phyloP scores from a whole-genome alignment of 805 yeast genomes.

The Hemisphaericaspora nanyangensis region DNA sequence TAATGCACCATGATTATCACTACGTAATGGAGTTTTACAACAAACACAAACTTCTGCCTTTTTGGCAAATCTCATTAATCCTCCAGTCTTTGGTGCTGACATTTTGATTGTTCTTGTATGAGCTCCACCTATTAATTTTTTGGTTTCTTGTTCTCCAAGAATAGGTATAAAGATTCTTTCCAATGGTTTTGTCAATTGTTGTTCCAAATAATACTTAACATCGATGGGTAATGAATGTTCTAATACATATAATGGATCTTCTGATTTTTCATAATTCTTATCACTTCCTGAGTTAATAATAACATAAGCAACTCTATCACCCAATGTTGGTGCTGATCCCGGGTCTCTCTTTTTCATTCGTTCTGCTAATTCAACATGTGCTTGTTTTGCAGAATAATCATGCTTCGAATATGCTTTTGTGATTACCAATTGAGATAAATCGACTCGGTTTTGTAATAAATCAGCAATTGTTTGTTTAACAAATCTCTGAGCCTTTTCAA shows the following conservation, averaged over 20 bases:
- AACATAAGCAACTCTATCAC: slow-evolving; percentile 98
- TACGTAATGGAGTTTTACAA: slow-evolving; percentile 76
- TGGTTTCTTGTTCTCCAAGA: slow-evolving; percentile 79
- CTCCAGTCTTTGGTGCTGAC: slow-evolving; percentile 77
- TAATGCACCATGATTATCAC: slow-evolving; percentile 60
- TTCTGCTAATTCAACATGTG: slow-evolving; percentile 94
- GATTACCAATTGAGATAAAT: slow-evolving; percentile 88
- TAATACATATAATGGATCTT: slow-evolving; percentile 90
- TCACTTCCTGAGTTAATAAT: slow-evolving; percentile 76
- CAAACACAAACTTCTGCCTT: slow-evolving; percentile 85
- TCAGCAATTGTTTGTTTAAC: slow-evolving; percentile 89
- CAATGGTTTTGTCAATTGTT: slow-evolving; percentile 89
- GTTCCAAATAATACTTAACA: slow-evolving; percentile 88
- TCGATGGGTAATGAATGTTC: slow-evolving; percentile 93
- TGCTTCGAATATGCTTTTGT: slow-evolving; percentile 86
- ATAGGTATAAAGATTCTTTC: slow-evolving; percentile 94
- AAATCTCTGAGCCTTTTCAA: slow-evolving; percentile 75
- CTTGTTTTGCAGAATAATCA: slow-evolving; percentile 94
- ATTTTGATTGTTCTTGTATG: slow-evolving; percentile 77
- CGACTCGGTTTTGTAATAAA: slow-evolving; percentile 84
- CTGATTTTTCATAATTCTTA: slow-evolving; percentile 92
- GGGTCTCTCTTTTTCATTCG: slow-evolving; percentile 95
- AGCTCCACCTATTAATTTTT: slow-evolving; percentile 73
- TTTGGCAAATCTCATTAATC: slow-evolving; percentile 86
- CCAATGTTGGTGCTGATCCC: slow-evolving; percentile 94